These are phyloP conservation scores for Phaeotremella fagi DNA, from an alignment of 768 basidiomycete species.

Conservation along the genomic window DNA sequence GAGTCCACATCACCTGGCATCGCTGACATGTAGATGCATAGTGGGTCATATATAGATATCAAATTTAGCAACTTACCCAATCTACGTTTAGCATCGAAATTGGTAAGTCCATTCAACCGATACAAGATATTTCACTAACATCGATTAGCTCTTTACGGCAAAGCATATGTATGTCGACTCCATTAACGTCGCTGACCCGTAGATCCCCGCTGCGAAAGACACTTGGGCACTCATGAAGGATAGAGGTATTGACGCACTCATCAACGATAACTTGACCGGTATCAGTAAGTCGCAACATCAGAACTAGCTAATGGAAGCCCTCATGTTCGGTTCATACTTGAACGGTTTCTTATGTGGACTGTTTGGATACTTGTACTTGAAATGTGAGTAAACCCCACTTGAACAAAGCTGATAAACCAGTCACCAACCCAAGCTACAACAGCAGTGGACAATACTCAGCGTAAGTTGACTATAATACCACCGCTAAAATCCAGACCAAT, in stretches of 20 bases:
- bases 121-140: conserved; percentile 5
- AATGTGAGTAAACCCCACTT: conserved; percentile 53
- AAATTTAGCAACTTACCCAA: background rate
- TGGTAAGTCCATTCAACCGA: conserved; percentile 27
- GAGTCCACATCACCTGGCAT: conserved; percentile 51
- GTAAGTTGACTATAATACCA: conserved; percentile 3
- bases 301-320: conserved; percentile 51
- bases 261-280: conserved; percentile 76
- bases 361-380: conserved; percentile 72
- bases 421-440: conserved; percentile 70
- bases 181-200: background rate
- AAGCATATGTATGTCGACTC: conserved; percentile 55
- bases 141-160: conserved; percentile 67
- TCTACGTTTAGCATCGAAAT: conserved; percentile 59
- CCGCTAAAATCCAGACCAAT: conserved; percentile 51
- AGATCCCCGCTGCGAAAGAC: conserved; percentile 69
- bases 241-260: conserved; percentile 72
- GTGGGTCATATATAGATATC: conserved; percentile 28
- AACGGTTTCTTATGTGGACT: conserved; percentile 69
- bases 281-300: conserved; percentile 56
- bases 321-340: conserved; percentile 75
- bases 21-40: conserved; percentile 33
- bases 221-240: conserved; percentile 74
- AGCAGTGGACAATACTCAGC: conserved; percentile 69
- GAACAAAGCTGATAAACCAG: conserved; percentile 1